Base-by-base conservation (phyloP, 2,329 filamentous ascomycete species). In the Phialophora macrospora region DNA sequence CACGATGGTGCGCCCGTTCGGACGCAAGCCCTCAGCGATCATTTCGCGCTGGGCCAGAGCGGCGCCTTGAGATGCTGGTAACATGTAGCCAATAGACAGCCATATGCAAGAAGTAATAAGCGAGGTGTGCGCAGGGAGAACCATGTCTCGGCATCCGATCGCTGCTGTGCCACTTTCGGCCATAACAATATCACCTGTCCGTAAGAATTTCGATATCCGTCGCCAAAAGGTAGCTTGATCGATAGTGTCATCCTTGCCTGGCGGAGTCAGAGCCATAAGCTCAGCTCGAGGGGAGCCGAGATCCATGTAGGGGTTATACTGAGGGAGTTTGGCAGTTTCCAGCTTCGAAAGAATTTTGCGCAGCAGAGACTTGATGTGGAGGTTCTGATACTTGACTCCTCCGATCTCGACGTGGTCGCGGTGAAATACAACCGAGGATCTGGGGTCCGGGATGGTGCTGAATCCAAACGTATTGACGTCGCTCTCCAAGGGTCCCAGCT, bases 361-460 rank as follows among this genome's bases (percentile, higher is more conserved):
- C 38, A 97, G 82, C 20, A 96, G 90, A 57, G 90, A 88, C 66
- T 88, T 88, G 88, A 95, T 93, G 66, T 87, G 84, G 8, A 95
- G 84, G 55, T 88, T 87, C 0, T 90, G 90, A 75, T 94, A 96
- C 71, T 90, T 87, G 34, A 54, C 91, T 77, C 92, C 92, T 60
- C 89, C 84, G 52, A 96, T 90, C 60, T 86, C 85, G 72, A 90
- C 88, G 70, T 87, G 85, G 66, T 86, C 88, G 75, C 87, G 90
- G 78, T 95, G 90, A 73, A 97, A 88, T 71, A 94, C 90, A 73
- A 97, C 92, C 1, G 89, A 90, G 68, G 60, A 60, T 32, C 66
- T 68, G 30, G 66, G 62, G 34, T 71, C 63, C 0, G 69, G 81
- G 30, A 78, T 68, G 14, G 69, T 71, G 52, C 68, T 70, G 56